Base-by-base conservation (phyloP, 2,329 filamentous ascomycete species). In the Trichophyton benhamiae region DNA sequence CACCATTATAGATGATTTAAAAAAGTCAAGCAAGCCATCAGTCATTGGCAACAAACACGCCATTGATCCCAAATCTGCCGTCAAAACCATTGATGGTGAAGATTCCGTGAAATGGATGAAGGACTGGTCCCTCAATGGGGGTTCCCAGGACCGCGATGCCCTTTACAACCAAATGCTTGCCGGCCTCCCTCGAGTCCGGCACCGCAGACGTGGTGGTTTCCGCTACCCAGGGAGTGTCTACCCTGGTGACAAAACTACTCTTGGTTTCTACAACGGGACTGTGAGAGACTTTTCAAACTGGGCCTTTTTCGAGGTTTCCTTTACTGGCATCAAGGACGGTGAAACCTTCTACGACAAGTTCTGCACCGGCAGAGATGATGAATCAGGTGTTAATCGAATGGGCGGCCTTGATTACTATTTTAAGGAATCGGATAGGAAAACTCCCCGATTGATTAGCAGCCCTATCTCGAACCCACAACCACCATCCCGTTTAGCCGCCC, bases 261-360 rank as follows among this genome's bases (percentile, higher is more conserved):
- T 74, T 22, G 69, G 64, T 0, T 72, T 71, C 58, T 66, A 66
- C 17, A 72, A 73, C 58, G 72, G 71, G 9, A 71, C 67, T 11
- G 66, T 65, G 15, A 65, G 53, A 3, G 52, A 63, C 30, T 66
- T 67, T 41, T 38, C 66, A 36, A 72, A 72, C 63, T 58, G 58
- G n/a, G 71, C 70, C 20, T 52, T 63, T 6, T 63, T 66, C 63
- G 61, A 8, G 64, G 72, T 63, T 73, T 78, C 63, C 67, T 27
- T 27, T 27, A 6, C 67, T 52, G 68, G 70, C 53, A 69, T 77
- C 41, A 67, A 72, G 27, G 73, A 72, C 62, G 77, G 77, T 0
- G 63, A 69, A 11, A 64, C 71, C 0, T 76, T 79, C 63, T 78
- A 76, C 58, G 55, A 72, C 2, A 70, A 68, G 48, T 78, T 77